phyloP scores from a whole-genome alignment of 352 stramenopile species.

The Globisporangium solare region DNA sequence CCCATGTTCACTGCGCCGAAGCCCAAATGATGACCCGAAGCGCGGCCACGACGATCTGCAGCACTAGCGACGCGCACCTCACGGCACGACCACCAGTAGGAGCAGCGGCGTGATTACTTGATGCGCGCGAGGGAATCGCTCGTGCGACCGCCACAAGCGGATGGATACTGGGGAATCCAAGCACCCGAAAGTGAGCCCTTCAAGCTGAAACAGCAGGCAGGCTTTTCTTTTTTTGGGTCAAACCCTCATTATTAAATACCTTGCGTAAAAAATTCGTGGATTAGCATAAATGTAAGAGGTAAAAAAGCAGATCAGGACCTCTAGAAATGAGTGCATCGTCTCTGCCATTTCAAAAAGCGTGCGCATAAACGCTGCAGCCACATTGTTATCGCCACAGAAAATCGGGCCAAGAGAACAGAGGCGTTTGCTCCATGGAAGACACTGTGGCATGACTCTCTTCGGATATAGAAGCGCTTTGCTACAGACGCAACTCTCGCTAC shows the following conservation, averaged over 20 bases:
- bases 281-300: too few species aligned
- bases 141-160: neutral
- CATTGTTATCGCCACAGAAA: too few species aligned
- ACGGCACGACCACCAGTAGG: neutral
- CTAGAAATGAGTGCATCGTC: neutral
- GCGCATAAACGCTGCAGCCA: neutral
- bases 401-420: neutral
- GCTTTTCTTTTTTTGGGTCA: slow-evolving; percentile 5
- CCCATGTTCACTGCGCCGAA: slow-evolving; percentile 43
- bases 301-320: neutral
- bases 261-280: too few species aligned
- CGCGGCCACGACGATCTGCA: too few species aligned
- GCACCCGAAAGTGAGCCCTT: slow-evolving; percentile 7
- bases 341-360: neutral
- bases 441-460: too few species aligned
- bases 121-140: neutral
- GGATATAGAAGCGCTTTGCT: too few species aligned
- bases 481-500: too few species aligned
- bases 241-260: neutral
- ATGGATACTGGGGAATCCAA: slow-evolving; percentile 1
- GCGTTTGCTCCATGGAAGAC: too few species aligned
- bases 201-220: slow-evolving; percentile 10
- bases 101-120: neutral
- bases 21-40: too few species aligned
- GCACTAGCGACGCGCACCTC: too few species aligned